These are phyloP conservation scores for Pichia sp. DNA, from an alignment of 1,139 yeast genomes.

Conservation along the genomic window DNA sequence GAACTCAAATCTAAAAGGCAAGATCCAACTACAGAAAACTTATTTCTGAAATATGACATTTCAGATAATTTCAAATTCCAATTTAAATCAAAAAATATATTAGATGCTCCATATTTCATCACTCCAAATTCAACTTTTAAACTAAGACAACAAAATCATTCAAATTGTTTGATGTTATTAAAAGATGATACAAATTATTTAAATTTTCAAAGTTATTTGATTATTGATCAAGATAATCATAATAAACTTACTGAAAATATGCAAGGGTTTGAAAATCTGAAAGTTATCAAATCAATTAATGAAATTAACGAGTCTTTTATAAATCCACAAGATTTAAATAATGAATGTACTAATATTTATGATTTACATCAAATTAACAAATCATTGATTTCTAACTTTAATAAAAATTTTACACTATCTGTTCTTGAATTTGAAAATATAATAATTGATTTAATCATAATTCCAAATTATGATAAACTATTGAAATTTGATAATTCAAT, in stretches of 20 bases:
- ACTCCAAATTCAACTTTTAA: constrained; percentile 54
- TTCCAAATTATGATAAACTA: constrained; percentile 4
- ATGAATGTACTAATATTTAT: background rate
- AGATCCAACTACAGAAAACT: background rate
- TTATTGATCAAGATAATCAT: constrained; percentile 1
- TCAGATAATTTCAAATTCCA: background rate
- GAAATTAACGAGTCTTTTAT: background rate
- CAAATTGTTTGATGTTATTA: constrained; percentile 66
- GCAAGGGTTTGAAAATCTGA: background rate
- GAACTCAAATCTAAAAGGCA: background rate
- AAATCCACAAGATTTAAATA: background rate
- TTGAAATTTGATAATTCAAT: background rate
- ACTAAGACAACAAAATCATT: constrained; percentile 76
- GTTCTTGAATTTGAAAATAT: constrained; percentile 5
- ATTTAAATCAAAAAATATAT: constrained; percentile 6
- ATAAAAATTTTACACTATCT: constrained; percentile 2
- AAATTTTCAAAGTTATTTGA: constrained; percentile 9
- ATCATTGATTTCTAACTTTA: background rate
- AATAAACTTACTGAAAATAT: background rate
- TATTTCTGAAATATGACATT: constrained; percentile 2
- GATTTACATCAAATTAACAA: background rate
- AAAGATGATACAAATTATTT: constrained; percentile 17
- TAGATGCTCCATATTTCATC: constrained; percentile 8
- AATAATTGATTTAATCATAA: background rate
- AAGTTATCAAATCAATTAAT: background rate